phyloP scores from a whole-genome alignment of 495 filamentous ascomycete genomes.

The Aspergillus cavernicola region DNA sequence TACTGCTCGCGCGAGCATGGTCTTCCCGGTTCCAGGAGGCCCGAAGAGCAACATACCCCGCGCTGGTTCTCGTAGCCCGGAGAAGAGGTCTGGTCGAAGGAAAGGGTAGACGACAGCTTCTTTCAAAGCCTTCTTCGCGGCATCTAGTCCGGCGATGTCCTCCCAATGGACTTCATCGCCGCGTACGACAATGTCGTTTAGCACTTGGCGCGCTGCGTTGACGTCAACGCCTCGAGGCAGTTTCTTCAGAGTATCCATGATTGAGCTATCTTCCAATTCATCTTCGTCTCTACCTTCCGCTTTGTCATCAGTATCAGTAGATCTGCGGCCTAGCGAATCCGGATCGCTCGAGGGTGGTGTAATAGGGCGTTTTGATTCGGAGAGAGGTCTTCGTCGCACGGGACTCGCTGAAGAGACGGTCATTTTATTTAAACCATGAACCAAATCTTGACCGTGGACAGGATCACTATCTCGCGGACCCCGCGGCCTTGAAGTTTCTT shows the following conservation, averaged over 20 bases:
- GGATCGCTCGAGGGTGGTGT: constrained; percentile 46
- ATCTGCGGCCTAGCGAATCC: constrained; percentile 33
- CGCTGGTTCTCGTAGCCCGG: constrained; percentile 90
- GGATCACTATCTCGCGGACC: constrained; percentile 3
- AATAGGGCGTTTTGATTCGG: constrained; percentile 27
- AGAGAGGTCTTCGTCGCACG: constrained; percentile 19
- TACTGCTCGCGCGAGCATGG: constrained; percentile 93
- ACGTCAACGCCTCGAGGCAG: constrained; percentile 79
- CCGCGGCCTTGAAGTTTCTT: constrained; percentile 24
- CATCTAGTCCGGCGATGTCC: constrained; percentile 87
- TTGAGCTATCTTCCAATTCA: constrained; percentile 40
- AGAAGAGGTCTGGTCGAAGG: constrained; percentile 91
- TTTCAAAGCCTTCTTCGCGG: constrained; percentile 88
- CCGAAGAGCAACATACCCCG: constrained; percentile 96
- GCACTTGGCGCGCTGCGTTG: constrained; percentile 78
- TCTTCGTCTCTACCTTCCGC: constrained; percentile 22
- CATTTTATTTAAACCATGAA: constrained; percentile 27
- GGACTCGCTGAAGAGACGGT: constrained; percentile 21
- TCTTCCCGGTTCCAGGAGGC: constrained; percentile 95
- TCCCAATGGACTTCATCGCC: constrained; percentile 95
- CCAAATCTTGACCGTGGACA: constrained; percentile 23
- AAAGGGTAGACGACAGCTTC: constrained; percentile 98
- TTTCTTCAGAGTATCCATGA: constrained; percentile 64
- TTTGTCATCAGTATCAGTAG: constrained; percentile 30
- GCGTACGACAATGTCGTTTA: constrained; percentile 93